These are phyloP conservation scores for Crepidotus variabilis DNA, from an alignment of 768 basidiomycete species.

Conservation along the genomic window DNA sequence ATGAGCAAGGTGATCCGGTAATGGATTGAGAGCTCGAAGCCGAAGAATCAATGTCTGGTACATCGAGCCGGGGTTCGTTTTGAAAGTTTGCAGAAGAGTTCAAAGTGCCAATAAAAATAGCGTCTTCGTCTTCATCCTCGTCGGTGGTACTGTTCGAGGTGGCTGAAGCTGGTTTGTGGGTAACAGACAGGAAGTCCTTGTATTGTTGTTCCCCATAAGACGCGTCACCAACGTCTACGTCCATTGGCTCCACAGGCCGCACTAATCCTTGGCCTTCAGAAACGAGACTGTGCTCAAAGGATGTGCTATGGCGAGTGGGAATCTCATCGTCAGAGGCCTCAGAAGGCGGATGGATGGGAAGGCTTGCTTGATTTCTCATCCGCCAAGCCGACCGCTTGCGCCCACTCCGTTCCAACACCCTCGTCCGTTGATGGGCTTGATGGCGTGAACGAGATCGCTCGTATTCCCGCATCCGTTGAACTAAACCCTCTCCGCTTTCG, in stretches of 20 bases:
- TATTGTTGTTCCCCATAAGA: neutral
- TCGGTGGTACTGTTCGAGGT: neutral
- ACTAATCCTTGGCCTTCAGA: slow-evolving; percentile 13
- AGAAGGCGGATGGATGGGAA: slow-evolving; percentile 12
- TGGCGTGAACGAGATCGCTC: slow-evolving; percentile 49
- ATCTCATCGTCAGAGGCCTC: slow-evolving; percentile 52
- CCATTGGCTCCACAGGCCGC: slow-evolving; percentile 35
- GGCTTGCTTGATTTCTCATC: slow-evolving; percentile 12
- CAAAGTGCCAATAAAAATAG: neutral
- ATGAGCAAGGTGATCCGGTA: slow-evolving; percentile 14
- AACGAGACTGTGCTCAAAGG: neutral
- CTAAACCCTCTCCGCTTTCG: slow-evolving; percentile 63
- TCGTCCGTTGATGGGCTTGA: slow-evolving; percentile 32
- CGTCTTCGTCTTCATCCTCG: neutral
- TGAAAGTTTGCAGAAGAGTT: neutral
- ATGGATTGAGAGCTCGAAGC: slow-evolving; percentile 10
- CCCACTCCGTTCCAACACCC: slow-evolving; percentile 36
- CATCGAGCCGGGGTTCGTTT: neutral
- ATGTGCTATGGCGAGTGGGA: slow-evolving; percentile 48
- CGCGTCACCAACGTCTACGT: slow-evolving; percentile 5
- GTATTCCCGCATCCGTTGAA: slow-evolving; percentile 72
- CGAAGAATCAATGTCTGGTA: neutral
- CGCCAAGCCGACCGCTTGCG: slow-evolving; percentile 32
- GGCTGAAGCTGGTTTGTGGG: too few relatives aligned
- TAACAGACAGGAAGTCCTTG: too few relatives aligned